Evolutionary conservation across 2,329 filamentous ascomycete species (phyloP).

Genomic region (Colletotrichum siamense): DNA sequence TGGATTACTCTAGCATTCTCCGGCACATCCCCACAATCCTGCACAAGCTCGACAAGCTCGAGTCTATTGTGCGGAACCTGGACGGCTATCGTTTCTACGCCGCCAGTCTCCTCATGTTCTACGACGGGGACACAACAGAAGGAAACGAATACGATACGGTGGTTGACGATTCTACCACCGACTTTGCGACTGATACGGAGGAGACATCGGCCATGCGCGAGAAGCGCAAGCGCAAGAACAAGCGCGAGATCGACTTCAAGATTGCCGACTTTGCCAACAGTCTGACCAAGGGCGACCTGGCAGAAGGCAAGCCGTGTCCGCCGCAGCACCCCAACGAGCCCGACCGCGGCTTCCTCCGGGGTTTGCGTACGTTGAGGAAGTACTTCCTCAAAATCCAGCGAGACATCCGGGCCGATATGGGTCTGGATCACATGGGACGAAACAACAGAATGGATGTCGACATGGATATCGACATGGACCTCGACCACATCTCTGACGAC

Average conservation of each 20-base stretch:
- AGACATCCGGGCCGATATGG: slow-evolving; percentile 68
- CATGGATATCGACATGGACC: background rate
- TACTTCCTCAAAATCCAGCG: slow-evolving; percentile 90
- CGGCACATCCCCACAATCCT: slow-evolving; percentile 89
- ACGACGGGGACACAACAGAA: slow-evolving; percentile 79
- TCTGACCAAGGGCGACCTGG: slow-evolving; percentile 82
- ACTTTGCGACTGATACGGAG: slow-evolving; percentile 63
- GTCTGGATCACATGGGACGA: slow-evolving; percentile 42
- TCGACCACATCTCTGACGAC: slow-evolving; percentile 12
- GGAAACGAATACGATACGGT: slow-evolving; percentile 52
- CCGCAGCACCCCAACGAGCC: slow-evolving; percentile 81
- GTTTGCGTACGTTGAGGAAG: slow-evolving; percentile 75
- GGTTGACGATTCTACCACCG: slow-evolving; percentile 63
- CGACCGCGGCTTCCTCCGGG: slow-evolving; percentile 88
- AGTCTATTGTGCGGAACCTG: slow-evolving; percentile 80
- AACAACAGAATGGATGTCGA: slow-evolving; percentile 17
- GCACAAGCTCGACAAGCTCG: slow-evolving; percentile 81
- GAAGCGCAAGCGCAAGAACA: slow-evolving; percentile 53
- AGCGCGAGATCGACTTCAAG: slow-evolving; percentile 83
- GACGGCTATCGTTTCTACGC: slow-evolving; percentile 94
- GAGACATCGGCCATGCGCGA: slow-evolving; percentile 44
- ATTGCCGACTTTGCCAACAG: slow-evolving; percentile 99
- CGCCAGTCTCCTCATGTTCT: slow-evolving; percentile 92
- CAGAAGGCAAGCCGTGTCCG: slow-evolving; percentile 71
- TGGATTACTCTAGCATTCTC: slow-evolving; percentile 78